phyloP scores from a whole-genome alignment of 306 rosid genomes.

The Sechiopsis laciniata region DNA sequence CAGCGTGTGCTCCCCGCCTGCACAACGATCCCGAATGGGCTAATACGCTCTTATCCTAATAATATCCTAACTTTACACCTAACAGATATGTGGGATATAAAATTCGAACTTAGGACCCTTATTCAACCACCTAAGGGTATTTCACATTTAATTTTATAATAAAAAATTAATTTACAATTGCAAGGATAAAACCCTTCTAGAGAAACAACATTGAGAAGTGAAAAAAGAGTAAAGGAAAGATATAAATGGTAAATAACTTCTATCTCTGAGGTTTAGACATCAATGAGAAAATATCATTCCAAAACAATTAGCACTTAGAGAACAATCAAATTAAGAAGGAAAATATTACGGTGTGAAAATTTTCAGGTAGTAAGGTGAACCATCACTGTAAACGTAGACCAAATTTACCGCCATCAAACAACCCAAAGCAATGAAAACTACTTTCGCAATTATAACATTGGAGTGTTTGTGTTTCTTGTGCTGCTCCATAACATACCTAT shows the following conservation, averaged over 20 bases:
- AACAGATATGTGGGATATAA: too few relatives aligned
- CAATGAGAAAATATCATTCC: too few relatives aligned
- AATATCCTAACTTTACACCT: too few relatives aligned
- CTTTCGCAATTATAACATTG: slow-evolving; percentile 39
- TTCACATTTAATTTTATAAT: too few relatives aligned
- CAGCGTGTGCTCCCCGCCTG: too few relatives aligned
- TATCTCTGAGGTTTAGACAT: neutral
- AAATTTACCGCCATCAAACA: slow-evolving; percentile 62
- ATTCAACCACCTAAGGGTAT: too few relatives aligned
- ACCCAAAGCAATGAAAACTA: slow-evolving; percentile 55
- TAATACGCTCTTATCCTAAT: too few relatives aligned
- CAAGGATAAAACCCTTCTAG: neutral
- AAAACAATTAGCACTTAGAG: neutral
- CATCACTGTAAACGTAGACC: slow-evolving; percentile 53
- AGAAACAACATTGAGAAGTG: neutral
- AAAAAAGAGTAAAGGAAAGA: neutral
- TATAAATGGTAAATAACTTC: neutral
- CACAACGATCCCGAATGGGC: too few relatives aligned
- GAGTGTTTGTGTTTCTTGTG: slow-evolving; percentile 30
- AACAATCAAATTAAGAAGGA: neutral
- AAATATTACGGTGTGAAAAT: slow-evolving; percentile 71
- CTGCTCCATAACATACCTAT: slow-evolving; percentile 41
- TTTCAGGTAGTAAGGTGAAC: slow-evolving; percentile 63
- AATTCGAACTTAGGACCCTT: too few relatives aligned
- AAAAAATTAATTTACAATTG: too few relatives aligned